phyloP scores from a whole-genome alignment of 2,329 filamentous ascomycete species.

The Dactylonectria macrodidyma region DNA sequence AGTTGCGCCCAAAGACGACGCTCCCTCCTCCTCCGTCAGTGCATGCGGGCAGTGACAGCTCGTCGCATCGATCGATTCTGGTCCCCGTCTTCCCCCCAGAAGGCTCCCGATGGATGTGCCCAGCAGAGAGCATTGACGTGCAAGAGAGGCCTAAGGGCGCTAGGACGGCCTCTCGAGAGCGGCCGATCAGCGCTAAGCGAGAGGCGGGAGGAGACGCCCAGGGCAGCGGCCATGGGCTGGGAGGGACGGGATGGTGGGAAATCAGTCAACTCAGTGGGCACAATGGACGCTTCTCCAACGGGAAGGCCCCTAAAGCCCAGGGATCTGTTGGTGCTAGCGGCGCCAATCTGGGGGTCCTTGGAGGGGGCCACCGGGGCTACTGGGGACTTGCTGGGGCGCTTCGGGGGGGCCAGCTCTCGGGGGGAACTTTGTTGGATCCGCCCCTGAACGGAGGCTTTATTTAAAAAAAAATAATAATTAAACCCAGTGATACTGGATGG shows the following conservation, averaged over 20 bases:
- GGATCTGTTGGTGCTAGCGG: conserved; percentile 46
- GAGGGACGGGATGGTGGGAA: neutral
- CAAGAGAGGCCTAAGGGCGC: conserved; percentile 38
- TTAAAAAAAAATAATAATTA: conserved; percentile 48
- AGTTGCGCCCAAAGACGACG: neutral
- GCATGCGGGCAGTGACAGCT: conserved; percentile 10
- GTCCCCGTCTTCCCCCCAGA: conserved; percentile 7
- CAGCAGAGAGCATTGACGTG: conserved; percentile 22
- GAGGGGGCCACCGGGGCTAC: conserved; percentile 7
- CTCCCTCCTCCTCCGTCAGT: neutral
- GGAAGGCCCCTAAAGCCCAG: conserved; percentile 47
- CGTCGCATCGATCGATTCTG: conserved; percentile 4
- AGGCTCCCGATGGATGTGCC: conserved; percentile 1
- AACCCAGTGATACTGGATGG: conserved; percentile 41
- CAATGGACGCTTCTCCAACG: conserved; percentile 26
- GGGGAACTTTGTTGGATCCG: conserved; percentile 45
- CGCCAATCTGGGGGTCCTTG: conserved; percentile 51
- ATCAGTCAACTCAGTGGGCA: conserved; percentile 8
- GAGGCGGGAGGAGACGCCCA: conserved; percentile 36
- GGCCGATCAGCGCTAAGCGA: conserved; percentile 50
- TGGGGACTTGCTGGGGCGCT: conserved; percentile 10
- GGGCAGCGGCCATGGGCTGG: conserved; percentile 25
- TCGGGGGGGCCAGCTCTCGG: conserved; percentile 27
- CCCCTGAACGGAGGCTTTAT: conserved; percentile 49
- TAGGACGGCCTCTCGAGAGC: conserved; percentile 44